phyloP scores from a whole-genome alignment of 2,329 filamentous ascomycete genomes.

The Scedosporium minutisporum region DNA sequence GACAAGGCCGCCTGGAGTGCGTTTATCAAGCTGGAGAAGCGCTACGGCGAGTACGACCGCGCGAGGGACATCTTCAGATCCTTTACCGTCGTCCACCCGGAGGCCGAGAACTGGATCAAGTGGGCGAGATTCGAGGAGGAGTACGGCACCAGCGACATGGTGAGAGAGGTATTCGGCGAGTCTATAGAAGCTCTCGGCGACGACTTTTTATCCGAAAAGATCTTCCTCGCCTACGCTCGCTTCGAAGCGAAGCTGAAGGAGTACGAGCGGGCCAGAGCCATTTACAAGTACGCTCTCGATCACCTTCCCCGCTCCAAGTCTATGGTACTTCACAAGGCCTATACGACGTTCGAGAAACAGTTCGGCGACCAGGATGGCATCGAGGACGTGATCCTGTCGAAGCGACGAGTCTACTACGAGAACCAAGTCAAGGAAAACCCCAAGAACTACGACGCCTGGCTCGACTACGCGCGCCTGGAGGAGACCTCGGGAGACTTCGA shows the following conservation, averaged over 20 bases:
- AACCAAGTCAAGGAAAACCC: slow-evolving; percentile 88
- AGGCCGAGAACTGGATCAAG: slow-evolving; percentile 96
- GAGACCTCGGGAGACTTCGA: slow-evolving; percentile 76
- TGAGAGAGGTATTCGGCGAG: slow-evolving; percentile 81
- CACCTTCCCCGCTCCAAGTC: slow-evolving; percentile 83
- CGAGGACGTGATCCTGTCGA: slow-evolving; percentile 91
- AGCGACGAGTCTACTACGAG: slow-evolving; percentile 86
- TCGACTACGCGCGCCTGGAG: slow-evolving; percentile 86
- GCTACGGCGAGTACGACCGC: slow-evolving; percentile 83
- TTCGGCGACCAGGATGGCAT: slow-evolving; percentile 90
- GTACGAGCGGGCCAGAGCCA: slow-evolving; percentile 83
- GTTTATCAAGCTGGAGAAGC: slow-evolving; percentile 94
- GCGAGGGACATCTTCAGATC: slow-evolving; percentile 84
- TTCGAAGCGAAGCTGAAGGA: slow-evolving; percentile 94
- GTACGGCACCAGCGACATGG: slow-evolving; percentile 80
- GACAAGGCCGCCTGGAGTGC: slow-evolving; percentile 92
- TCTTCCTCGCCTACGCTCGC: slow-evolving; percentile 91
- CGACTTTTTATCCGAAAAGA: slow-evolving; percentile 89
- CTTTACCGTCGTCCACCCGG: slow-evolving; percentile 87
- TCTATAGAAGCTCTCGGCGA: slow-evolving; percentile 87
- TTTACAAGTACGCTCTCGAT: slow-evolving; percentile 95
- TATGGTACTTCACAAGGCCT: slow-evolving; percentile 77
- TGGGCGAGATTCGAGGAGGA: slow-evolving; percentile 98
- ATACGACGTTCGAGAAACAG: slow-evolving; percentile 97
- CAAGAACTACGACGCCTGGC: slow-evolving; percentile 96